Evolutionary conservation across 495 filamentous ascomycete genomes (phyloP).

Genomic region (Chaetomium fimeti): DNA sequence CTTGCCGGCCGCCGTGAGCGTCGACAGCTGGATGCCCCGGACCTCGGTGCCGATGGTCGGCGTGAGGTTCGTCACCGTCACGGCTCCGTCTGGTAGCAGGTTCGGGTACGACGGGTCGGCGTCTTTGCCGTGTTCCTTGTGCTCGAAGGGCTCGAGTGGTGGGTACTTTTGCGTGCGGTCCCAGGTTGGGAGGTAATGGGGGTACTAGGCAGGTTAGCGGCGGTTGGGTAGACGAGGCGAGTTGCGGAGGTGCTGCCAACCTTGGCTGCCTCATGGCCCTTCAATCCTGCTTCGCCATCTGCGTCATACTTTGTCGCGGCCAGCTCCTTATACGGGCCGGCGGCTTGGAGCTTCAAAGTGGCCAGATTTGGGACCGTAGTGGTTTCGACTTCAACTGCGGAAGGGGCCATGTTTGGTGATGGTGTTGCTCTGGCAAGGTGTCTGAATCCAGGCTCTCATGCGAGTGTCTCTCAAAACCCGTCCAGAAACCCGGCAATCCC

Average conservation of each 20-base stretch:
- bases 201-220: slow-evolving; percentile 50
- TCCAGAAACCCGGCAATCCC: neutral
- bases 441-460: neutral
- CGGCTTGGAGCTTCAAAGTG: slow-evolving; percentile 38
- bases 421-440: neutral
- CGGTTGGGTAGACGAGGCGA: slow-evolving; percentile 34
- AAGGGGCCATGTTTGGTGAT: slow-evolving; percentile 31
- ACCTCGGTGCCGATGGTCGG: slow-evolving; percentile 75
- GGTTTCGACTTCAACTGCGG: slow-evolving; percentile 38
- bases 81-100: slow-evolving; percentile 55
- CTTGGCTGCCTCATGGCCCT: slow-evolving; percentile 48
- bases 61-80: slow-evolving; percentile 58
- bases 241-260: slow-evolving; percentile 23
- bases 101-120: slow-evolving; percentile 68
- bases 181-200: slow-evolving; percentile 77
- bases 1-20: slow-evolving; percentile 64
- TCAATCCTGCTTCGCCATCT: slow-evolving; percentile 46
- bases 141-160: slow-evolving; percentile 65
- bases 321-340: slow-evolving; percentile 64
- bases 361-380: slow-evolving; percentile 30
- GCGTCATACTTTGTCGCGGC: slow-evolving; percentile 52
- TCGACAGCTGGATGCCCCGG: slow-evolving; percentile 70
- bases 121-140: slow-evolving; percentile 69
- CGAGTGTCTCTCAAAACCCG: neutral
- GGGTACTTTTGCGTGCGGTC: slow-evolving; percentile 59